These are phyloP conservation scores for Mucor lusitanicus DNA, from an alignment of 371 early-diverging fungal genomes.

Conservation along the genomic window DNA sequence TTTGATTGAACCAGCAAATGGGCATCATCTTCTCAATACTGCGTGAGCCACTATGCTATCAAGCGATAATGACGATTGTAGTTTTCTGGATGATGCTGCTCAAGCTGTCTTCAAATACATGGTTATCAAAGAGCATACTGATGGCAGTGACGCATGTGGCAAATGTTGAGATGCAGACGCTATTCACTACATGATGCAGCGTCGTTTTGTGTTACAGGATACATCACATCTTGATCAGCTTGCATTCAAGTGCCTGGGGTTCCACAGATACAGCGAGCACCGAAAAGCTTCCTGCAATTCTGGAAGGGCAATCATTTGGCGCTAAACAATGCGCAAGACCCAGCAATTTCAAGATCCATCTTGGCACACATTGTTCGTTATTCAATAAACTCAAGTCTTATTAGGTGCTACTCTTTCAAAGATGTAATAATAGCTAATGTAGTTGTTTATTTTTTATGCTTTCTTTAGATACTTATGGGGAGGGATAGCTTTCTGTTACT, in stretches of 20 bases:
- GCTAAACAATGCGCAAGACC: neutral
- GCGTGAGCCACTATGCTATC: neutral
- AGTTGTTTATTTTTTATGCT: too few species aligned
- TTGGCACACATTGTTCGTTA: neutral
- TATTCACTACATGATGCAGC: neutral
- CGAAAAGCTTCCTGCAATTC: neutral
- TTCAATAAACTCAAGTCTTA: neutral
- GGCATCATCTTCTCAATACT: too few species aligned
- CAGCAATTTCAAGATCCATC: neutral
- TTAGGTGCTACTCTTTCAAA: neutral
- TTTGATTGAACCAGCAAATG: too few species aligned
- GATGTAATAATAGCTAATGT: neutral
- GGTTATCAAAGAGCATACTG: neutral
- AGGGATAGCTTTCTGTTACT: too few species aligned
- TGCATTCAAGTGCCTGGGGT: neutral
- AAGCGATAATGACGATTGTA: neutral
- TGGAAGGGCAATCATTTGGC: neutral
- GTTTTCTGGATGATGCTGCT: neutral
- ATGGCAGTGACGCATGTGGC: neutral
- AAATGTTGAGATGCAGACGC: neutral
- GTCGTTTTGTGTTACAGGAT: neutral
- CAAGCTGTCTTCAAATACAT: neutral
- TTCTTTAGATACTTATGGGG: too few species aligned
- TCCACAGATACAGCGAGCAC: neutral
- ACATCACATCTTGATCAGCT: neutral